Evolutionary conservation across 345 rosid genomes (phyloP).

Genomic region (Kandelia obovata): DNA sequence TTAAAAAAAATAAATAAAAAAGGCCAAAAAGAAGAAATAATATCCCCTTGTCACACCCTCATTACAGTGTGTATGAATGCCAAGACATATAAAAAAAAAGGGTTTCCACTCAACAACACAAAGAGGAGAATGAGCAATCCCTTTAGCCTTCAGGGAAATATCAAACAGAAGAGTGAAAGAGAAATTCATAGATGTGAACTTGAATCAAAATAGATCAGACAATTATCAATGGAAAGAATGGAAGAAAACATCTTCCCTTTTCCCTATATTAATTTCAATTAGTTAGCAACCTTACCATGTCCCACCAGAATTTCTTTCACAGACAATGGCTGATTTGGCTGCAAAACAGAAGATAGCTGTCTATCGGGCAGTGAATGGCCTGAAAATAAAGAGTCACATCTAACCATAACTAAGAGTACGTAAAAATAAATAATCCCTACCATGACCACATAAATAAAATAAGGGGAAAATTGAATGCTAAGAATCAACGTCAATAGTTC

Average conservation of each 20-base stretch:
- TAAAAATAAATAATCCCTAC: too few species aligned
- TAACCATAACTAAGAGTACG: too few species aligned
- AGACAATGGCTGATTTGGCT: constrained; percentile 24
- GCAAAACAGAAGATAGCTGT: constrained; percentile 29
- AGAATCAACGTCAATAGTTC: background rate
- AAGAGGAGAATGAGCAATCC: too few species aligned
- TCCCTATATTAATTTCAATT: background rate
- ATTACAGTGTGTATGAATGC: too few species aligned
- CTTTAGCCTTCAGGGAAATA: too few species aligned
- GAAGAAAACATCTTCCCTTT: background rate
- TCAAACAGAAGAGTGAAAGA: too few species aligned
- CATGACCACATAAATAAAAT: background rate
- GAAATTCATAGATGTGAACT: too few species aligned
- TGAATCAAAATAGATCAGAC: background rate
- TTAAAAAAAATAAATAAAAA: background rate
- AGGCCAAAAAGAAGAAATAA: background rate
- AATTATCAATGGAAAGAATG: background rate
- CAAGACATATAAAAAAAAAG: too few species aligned
- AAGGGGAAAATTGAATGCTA: background rate
- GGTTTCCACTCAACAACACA: too few species aligned
- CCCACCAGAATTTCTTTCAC: constrained; percentile 19
- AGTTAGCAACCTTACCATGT: constrained; percentile 34
- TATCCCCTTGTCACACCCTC: background rate
- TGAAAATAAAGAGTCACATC: constrained; percentile 15
- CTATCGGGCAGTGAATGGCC: constrained; percentile 35